phyloP scores from a whole-genome alignment of 2,329 filamentous ascomycete genomes.

The Lecanicillium sp. region DNA sequence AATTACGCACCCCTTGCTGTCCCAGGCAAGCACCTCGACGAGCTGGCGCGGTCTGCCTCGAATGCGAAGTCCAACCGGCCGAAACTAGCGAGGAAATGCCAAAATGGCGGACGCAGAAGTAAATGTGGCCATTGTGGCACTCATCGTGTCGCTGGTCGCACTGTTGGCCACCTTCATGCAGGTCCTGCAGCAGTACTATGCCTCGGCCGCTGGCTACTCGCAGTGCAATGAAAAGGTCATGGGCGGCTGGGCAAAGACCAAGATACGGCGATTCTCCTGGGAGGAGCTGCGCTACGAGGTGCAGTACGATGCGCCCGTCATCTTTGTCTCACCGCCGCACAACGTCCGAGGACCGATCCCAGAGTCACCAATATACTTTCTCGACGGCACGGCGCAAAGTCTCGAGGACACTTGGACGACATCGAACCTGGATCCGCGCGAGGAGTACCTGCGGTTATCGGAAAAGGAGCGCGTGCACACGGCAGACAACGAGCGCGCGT shows the following conservation, averaged over 20 bases:
- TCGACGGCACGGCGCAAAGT: conserved; percentile 34
- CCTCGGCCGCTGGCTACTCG: conserved; percentile 44
- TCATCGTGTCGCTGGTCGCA: conserved; percentile 42
- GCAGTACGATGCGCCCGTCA: conserved; percentile 43
- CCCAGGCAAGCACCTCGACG: too few species aligned
- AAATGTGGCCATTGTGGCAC: conserved; percentile 37
- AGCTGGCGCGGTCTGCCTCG: too few species aligned
- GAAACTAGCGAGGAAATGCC: neutral
- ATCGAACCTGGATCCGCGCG: conserved; percentile 24
- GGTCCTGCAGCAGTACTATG: conserved; percentile 44
- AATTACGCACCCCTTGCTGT: neutral
- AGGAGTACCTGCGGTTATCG: conserved; percentile 22
- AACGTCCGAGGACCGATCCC: conserved; percentile 34
- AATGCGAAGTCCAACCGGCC: too few species aligned
- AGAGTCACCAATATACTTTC: conserved; percentile 27
- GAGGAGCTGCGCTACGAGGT: conserved; percentile 45
- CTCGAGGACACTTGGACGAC: conserved; percentile 29
- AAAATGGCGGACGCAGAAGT: conserved; percentile 22
- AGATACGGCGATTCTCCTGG: conserved; percentile 33
- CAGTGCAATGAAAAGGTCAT: conserved; percentile 43
- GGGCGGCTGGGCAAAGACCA: conserved; percentile 38
- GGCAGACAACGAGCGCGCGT: conserved; percentile 50
- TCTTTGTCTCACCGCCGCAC: conserved; percentile 40
- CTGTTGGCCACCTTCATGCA: conserved; percentile 40
- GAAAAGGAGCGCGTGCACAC: conserved; percentile 40